These are phyloP conservation scores for Alternaria gansuensis DNA, from an alignment of 2,329 filamentous ascomycete species.

Conservation along the genomic window DNA sequence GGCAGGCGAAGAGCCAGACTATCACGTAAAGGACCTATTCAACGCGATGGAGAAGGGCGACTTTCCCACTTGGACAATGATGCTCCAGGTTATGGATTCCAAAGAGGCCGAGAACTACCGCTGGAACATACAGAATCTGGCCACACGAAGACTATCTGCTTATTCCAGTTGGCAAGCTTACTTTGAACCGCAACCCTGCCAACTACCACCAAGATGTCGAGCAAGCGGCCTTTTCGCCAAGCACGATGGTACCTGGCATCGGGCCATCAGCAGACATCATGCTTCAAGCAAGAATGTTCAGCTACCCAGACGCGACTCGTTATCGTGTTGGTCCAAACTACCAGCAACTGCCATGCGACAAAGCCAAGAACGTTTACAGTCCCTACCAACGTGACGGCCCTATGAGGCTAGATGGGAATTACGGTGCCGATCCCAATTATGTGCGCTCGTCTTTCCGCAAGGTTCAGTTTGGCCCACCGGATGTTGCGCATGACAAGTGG, in stretches of 20 bases:
- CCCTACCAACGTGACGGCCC: slow-evolving; percentile 46
- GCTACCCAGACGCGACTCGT: slow-evolving; percentile 66
- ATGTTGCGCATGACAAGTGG: slow-evolving; percentile 38
- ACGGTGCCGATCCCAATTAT: slow-evolving; percentile 59
- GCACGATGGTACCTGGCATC: slow-evolving; percentile 70
- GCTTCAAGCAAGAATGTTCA: slow-evolving; percentile 69
- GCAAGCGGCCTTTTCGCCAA: slow-evolving; percentile 72
- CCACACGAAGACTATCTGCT: slow-evolving; percentile 62
- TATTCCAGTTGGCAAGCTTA: slow-evolving; percentile 60
- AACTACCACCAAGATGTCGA: slow-evolving; percentile 78
- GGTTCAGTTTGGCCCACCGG: slow-evolving; percentile 8
- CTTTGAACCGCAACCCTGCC: slow-evolving; percentile 62
- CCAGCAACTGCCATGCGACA: slow-evolving; percentile 57
- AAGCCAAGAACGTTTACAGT: slow-evolving; percentile 39
- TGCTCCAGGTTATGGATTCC: slow-evolving; percentile 64
- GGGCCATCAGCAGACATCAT: slow-evolving; percentile 69
- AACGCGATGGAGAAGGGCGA: slow-evolving; percentile 59
- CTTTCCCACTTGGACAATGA: slow-evolving; percentile 62
- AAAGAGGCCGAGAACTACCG: slow-evolving; percentile 60
- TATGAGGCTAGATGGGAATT: slow-evolving; percentile 54
- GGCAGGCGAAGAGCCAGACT: slow-evolving; percentile 51
- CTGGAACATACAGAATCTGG: slow-evolving; percentile 62
- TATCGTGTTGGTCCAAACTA: slow-evolving; percentile 61
- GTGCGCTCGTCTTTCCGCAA: slow-evolving; percentile 43
- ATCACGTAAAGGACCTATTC: slow-evolving; percentile 53